These are phyloP conservation scores for Cytospora chrysosperma DNA, from an alignment of 2,329 filamentous ascomycete species.

Conservation along the genomic window DNA sequence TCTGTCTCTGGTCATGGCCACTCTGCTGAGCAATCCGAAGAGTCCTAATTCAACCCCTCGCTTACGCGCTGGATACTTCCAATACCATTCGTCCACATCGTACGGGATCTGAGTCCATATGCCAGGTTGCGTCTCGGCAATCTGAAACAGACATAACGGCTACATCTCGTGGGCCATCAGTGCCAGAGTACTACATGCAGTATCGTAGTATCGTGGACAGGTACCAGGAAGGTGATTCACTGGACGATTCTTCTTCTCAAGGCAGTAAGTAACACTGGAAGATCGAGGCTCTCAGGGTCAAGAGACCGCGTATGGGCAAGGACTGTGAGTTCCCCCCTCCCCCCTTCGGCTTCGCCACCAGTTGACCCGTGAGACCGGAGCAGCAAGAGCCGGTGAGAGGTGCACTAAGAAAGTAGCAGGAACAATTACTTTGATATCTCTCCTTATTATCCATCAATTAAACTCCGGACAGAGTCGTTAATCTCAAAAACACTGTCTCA, in stretches of 20 bases:
- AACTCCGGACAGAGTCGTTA: too few species aligned
- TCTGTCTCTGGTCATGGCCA: background rate
- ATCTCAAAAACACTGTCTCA: background rate
- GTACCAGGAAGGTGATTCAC: background rate
- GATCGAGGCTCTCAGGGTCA: background rate
- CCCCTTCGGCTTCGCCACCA: too few species aligned
- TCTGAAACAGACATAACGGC: conserved; percentile 17
- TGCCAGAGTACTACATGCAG: background rate
- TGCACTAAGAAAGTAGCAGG: too few species aligned
- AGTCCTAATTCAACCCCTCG: conserved; percentile 7
- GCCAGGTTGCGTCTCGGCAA: conserved; percentile 21
- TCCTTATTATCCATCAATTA: too few species aligned
- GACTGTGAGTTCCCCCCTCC: background rate
- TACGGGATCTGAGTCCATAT: conserved; percentile 13
- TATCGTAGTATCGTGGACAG: background rate
- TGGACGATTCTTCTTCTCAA: too few species aligned
- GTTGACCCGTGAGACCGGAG: too few species aligned
- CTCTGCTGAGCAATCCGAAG: background rate
- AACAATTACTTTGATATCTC: too few species aligned
- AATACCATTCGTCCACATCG: background rate
- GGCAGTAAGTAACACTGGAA: background rate
- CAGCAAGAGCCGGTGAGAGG: too few species aligned
- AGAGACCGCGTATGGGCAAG: background rate
- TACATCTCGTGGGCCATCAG: background rate
- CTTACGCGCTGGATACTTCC: conserved; percentile 9